phyloP scores from a whole-genome alignment of 257 asterid species.

The Parsonsia alboflavescens region DNA sequence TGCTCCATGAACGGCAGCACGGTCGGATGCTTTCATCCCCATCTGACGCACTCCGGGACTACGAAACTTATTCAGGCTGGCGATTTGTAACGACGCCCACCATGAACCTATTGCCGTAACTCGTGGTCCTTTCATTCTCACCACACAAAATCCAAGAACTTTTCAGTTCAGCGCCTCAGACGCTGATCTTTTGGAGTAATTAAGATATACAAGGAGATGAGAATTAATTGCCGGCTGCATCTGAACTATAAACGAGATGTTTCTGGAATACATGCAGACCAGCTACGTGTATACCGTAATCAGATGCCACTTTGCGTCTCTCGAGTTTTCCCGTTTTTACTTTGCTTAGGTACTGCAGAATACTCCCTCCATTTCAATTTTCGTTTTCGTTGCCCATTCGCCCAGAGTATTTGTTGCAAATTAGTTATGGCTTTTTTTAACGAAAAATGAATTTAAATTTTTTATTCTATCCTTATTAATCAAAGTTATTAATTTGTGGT shows the following conservation, averaged over 20 bases:
- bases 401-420: too few relatives aligned
- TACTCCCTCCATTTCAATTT: too few relatives aligned
- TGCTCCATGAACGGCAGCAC: slow-evolving; percentile 63
- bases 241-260: not conserved
- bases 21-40: slow-evolving; percentile 45
- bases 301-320: not conserved
- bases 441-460: too few relatives aligned
- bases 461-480: too few relatives aligned
- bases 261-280: not conserved
- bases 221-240: not conserved
- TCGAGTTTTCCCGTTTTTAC: too few relatives aligned
- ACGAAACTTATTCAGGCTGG: not conserved
- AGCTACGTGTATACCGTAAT: not conserved
- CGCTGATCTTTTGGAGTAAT: not conserved
- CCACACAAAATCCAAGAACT: not conserved
- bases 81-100: not conserved
- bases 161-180: not conserved
- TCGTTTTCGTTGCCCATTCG: too few relatives aligned
- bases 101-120: not conserved
- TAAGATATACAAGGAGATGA: too few relatives aligned
- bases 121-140: not conserved
- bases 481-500: too few relatives aligned
- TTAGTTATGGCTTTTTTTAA: too few relatives aligned
- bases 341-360: too few relatives aligned
- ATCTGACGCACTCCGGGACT: slow-evolving; percentile 23